Conservation (phyloP, 2,329 filamentous ascomycete species). For the Paecilomyces sp. region DNA sequence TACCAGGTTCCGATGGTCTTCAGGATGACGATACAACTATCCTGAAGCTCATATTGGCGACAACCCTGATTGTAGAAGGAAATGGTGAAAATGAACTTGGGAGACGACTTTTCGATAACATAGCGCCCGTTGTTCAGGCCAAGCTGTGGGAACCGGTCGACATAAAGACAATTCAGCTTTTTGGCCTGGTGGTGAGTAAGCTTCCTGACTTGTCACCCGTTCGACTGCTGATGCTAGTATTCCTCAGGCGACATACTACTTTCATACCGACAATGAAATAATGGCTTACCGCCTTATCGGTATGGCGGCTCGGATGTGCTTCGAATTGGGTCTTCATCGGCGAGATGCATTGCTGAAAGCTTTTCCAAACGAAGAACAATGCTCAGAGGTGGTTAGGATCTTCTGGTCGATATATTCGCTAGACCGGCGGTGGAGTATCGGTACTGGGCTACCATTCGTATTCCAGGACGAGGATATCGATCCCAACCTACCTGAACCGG, state of each 20-base stretch:
- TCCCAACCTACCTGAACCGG: conserved; percentile 68
- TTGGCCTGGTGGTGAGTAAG: conserved; percentile 42
- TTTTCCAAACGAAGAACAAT: conserved; percentile 62
- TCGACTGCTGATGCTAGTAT: neutral
- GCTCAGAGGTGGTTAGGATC: conserved; percentile 59
- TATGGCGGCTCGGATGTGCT: conserved; percentile 68
- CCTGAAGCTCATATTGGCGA: conserved; percentile 78
- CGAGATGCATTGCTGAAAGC: conserved; percentile 62
- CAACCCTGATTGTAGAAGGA: conserved; percentile 68
- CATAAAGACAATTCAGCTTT: conserved; percentile 52
- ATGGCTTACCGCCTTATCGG: conserved; percentile 84
- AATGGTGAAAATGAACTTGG: conserved; percentile 72
- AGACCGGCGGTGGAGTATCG: conserved; percentile 81
- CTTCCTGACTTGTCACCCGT: neutral
- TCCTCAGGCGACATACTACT: conserved; percentile 66
- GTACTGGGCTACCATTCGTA: conserved; percentile 80
- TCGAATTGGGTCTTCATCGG: conserved; percentile 77
- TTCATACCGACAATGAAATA: conserved; percentile 77
- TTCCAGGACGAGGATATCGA: conserved; percentile 84
- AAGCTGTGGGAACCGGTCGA: conserved; percentile 51
- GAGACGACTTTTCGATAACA: conserved; percentile 65
- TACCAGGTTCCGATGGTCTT: conserved; percentile 52
- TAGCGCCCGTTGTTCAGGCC: conserved; percentile 63
- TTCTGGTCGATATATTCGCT: conserved; percentile 86
- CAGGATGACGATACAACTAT: conserved; percentile 60